Percentiles rank a stretch among this genome's conserved stretches.
These are phyloP conservation scores for Hypoxylon sp. DNA, from an alignment of 2,329 filamentous ascomycete species.

Conservation along the genomic window DNA sequence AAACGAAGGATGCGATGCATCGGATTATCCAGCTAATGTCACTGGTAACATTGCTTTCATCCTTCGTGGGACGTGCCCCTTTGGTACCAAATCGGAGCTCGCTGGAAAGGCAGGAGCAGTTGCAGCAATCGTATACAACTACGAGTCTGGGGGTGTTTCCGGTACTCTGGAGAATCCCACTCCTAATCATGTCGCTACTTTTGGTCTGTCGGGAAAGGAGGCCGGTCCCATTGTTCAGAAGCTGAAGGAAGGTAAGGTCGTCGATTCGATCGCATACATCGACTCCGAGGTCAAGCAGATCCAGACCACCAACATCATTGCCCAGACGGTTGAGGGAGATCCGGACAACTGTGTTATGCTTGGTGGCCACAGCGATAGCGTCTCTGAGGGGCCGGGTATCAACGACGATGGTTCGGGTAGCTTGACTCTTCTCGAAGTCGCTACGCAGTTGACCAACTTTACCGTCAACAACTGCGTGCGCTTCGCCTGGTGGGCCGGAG, in stretches of 20 bases:
- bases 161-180: slow-evolving; percentile 78
- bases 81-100: slow-evolving; percentile 77
- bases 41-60: slow-evolving; percentile 79
- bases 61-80: slow-evolving; percentile 77
- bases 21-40: slow-evolving; percentile 74
- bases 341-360: slow-evolving; percentile 76
- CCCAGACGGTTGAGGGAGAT: slow-evolving; percentile 72
- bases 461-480: slow-evolving; percentile 75
- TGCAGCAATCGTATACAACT: slow-evolving; percentile 83
- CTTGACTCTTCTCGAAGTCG: slow-evolving; percentile 73
- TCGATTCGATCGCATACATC: slow-evolving; percentile 72
- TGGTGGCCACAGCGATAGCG: slow-evolving; percentile 75
- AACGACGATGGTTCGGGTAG: slow-evolving; percentile 84
- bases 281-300: slow-evolving; percentile 70
- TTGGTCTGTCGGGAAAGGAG: slow-evolving; percentile 74
- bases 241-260: slow-evolving; percentile 65
- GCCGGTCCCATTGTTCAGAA: slow-evolving; percentile 70
- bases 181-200: slow-evolving; percentile 75
- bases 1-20: slow-evolving; percentile 73
- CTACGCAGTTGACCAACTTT: slow-evolving; percentile 70
- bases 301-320: slow-evolving; percentile 72
- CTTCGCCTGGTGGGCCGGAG: slow-evolving; percentile 78
- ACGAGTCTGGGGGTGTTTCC: slow-evolving; percentile 71
- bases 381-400: slow-evolving; percentile 77
- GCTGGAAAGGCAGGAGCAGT: slow-evolving; percentile 79